These are phyloP conservation scores for Croton laevigatus DNA, from an alignment of 441 rosid species.

Conservation along the genomic window DNA sequence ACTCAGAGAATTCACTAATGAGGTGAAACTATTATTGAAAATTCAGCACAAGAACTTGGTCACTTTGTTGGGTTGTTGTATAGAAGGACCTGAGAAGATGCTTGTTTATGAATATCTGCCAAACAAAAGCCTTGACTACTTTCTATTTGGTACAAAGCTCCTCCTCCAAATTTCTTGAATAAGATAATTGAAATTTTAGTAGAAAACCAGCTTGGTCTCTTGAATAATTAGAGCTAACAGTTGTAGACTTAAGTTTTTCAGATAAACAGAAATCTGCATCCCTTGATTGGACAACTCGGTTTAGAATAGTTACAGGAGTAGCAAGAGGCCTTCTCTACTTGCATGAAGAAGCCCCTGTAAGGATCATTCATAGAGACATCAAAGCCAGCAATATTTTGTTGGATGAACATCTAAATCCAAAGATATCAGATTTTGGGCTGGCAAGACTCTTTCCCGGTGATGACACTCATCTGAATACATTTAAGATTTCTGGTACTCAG, in stretches of 20 bases:
- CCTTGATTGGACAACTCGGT: slow-evolving; percentile 67
- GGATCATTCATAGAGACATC: slow-evolving; percentile 89
- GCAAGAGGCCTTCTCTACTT: slow-evolving; percentile 83
- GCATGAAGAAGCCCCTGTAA: slow-evolving; percentile 88
- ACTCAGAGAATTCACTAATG: slow-evolving; percentile 67
- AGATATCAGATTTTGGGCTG: slow-evolving; percentile 88
- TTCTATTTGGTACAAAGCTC: slow-evolving; percentile 59
- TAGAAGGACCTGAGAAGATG: slow-evolving; percentile 82
- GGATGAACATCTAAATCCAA: slow-evolving; percentile 67
- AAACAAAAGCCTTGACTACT: slow-evolving; percentile 77
- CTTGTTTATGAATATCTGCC: slow-evolving; percentile 91
- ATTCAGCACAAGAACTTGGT: slow-evolving; percentile 86
- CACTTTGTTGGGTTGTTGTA: slow-evolving; percentile 72
- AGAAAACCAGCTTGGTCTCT: background rate
- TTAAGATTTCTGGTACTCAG: slow-evolving; percentile 77
- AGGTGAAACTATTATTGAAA: slow-evolving; percentile 70
- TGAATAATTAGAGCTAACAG: slow-evolving; percentile 7
- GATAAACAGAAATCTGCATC: slow-evolving; percentile 48
- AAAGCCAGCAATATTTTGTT: too few relatives aligned
- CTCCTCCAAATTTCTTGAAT: background rate
- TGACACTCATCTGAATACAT: slow-evolving; percentile 70
- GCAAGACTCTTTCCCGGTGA: slow-evolving; percentile 91
- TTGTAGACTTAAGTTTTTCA: slow-evolving; percentile 31
- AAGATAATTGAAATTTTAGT: background rate
- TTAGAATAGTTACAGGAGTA: slow-evolving; percentile 58